A percentile compares a stretch with the other conserved stretches of the same genome.
phyloP scores from a whole-genome alignment of 2,329 filamentous ascomycete species.

The Cercospora sojina region DNA sequence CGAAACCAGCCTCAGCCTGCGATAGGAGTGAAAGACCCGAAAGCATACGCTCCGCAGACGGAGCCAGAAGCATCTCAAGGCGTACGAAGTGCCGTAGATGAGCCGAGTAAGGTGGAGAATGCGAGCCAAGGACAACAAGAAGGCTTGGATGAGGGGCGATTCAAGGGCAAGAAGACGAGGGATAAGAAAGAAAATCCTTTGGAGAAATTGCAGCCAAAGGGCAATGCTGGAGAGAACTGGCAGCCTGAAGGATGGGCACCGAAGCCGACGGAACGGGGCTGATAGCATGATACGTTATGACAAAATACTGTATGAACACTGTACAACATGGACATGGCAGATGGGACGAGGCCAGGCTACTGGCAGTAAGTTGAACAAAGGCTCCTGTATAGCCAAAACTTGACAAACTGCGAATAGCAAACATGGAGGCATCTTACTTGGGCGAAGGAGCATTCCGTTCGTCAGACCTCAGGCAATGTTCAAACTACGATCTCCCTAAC shows the following conservation, averaged over 20 bases:
- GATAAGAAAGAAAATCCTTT: slow-evolving; percentile 40
- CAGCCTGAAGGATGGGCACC: slow-evolving; percentile 50
- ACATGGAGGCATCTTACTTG: not conserved
- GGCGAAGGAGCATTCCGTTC: not conserved
- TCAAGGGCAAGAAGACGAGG: slow-evolving; percentile 34
- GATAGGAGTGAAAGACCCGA: slow-evolving; percentile 45
- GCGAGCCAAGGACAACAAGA: slow-evolving; percentile 31
- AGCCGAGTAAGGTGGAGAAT: slow-evolving; percentile 37
- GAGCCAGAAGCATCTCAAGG: slow-evolving; percentile 36
- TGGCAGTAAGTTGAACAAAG: not conserved
- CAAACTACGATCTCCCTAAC: not conserved
- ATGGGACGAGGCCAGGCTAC: not conserved
- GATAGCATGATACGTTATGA: slow-evolving; percentile 2
- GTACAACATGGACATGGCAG: not conserved
- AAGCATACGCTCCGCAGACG: slow-evolving; percentile 38
- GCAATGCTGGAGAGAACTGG: slow-evolving; percentile 47
- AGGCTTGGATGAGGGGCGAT: slow-evolving; percentile 37
- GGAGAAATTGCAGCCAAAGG: slow-evolving; percentile 39
- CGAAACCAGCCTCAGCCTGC: slow-evolving; percentile 50
- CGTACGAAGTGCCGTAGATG: slow-evolving; percentile 35
- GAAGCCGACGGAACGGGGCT: slow-evolving; percentile 38
- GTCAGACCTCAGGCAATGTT: not conserved
- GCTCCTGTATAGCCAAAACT: not conserved
- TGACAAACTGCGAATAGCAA: not conserved
- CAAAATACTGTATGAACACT: not conserved